Base-by-base conservation (phyloP, 2,329 filamentous ascomycete species). In the Epichloe scottii region DNA sequence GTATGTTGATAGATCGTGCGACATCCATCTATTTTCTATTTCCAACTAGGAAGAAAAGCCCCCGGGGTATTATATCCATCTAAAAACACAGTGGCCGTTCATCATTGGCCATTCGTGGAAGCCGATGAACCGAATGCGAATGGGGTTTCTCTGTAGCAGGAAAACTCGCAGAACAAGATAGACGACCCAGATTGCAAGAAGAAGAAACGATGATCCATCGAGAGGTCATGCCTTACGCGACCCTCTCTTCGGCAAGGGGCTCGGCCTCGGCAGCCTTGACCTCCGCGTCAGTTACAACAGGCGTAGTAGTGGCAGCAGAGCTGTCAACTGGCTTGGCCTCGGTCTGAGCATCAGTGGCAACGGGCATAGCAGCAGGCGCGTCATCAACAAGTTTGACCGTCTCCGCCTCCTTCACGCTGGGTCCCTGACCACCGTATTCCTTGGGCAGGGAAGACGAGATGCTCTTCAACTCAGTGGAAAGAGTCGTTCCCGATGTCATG, bases 401-500 rank as follows among this genome's bases (percentile, higher is more conserved):
- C 37, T 63, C 52, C 11, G 64, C 68, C 30, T 68, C 64, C 58
- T 66, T 70, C 50, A 71, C 67, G 40, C 62, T 66, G 14, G 63
- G 60, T 46, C 79, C 84, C 59, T 82, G 82, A 26, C 90, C 91
- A 51, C 90, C 91, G 63, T 96, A 96, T 54, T 77, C 80, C 57
- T 77, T 75, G 2, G 89, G 89, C 46, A 96, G 70, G 44, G 78
- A 75, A 46, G 77, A 71, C 12, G 79, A 82, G 52, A 93, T 71
- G 3, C 61, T 62, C 46, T 72, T 67, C n/a, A 81, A 71, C 66
- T 81, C 78, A 12, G 71, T 72, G 17, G 80, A 81, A 47, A 96
- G 73, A 51, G 79, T 80, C 42, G 71, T 78, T 21, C 90, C 89
- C 59, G 85, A 87, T 55, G 77, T 75, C 71, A 90, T 81, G 44